Conservation (phyloP, 441 rosid genomes). For the Erodium texanum region DNA sequence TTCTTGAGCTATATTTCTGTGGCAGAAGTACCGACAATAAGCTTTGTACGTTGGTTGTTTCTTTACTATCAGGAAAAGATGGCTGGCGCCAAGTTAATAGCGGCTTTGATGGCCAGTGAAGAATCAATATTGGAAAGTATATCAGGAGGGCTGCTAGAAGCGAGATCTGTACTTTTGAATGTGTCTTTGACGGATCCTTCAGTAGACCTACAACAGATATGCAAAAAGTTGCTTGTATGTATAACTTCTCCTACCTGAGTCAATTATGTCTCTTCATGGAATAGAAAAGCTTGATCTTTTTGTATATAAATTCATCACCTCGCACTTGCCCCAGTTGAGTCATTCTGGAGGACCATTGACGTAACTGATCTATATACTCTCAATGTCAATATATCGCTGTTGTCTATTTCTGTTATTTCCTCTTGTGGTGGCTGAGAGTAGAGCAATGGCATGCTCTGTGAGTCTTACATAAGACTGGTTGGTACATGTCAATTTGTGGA, state of each 20-base stretch:
- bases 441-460: not conserved
- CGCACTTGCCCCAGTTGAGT: not conserved
- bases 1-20: not conserved
- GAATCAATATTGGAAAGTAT: slow-evolving; percentile 55
- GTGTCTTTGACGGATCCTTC: slow-evolving; percentile 53
- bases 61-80: slow-evolving; percentile 57
- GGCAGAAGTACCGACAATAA: not conserved
- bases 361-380: too few relatives aligned
- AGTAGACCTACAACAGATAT: slow-evolving; percentile 40
- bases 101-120: slow-evolving; percentile 83
- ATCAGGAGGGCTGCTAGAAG: slow-evolving; percentile 63
- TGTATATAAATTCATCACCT: not conserved
- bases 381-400: not conserved
- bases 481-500: not conserved
- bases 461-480: not conserved
- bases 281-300: not conserved
- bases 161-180: slow-evolving; percentile 50
- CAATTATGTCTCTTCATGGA: not conserved
- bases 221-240: slow-evolving; percentile 57
- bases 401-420: not conserved
- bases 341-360: too few relatives aligned
- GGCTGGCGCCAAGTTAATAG: slow-evolving; percentile 75
- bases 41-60: not conserved
- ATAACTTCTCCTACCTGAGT: slow-evolving; percentile 34
- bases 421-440: not conserved